These are phyloP conservation scores for Xylaria castorea DNA, from an alignment of 495 filamentous ascomycete species.

Conservation along the genomic window DNA sequence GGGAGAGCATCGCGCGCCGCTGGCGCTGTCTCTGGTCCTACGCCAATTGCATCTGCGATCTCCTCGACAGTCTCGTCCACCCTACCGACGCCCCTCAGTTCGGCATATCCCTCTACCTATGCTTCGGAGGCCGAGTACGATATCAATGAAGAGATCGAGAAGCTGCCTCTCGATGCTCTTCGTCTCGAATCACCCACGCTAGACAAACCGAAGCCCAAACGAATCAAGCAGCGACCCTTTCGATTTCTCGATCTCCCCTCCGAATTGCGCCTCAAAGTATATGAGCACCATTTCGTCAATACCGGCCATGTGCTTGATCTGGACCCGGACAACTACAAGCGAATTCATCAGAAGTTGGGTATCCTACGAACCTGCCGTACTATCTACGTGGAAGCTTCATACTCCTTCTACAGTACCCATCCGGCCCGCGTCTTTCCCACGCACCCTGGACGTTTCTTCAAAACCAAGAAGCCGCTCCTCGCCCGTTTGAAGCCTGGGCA, in stretches of 20 bases:
- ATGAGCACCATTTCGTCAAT: constrained; percentile 64
- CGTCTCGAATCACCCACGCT: constrained; percentile 37
- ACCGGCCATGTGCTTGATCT: constrained; percentile 69
- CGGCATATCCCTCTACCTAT: constrained; percentile 51
- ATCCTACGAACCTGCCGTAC: constrained; percentile 69
- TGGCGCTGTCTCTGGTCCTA: constrained; percentile 33
- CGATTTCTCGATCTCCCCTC: constrained; percentile 78
- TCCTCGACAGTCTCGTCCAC: constrained; percentile 36
- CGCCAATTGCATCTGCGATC: constrained; percentile 33
- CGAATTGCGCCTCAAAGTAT: constrained; percentile 77
- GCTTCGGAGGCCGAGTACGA: constrained; percentile 54
- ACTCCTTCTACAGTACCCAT: constrained; percentile 76
- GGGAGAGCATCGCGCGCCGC: constrained; percentile 43
- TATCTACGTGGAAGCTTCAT: constrained; percentile 73
- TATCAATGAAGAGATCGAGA: constrained; percentile 35
- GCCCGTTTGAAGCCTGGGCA: constrained; percentile 71
- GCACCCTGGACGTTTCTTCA: constrained; percentile 69
- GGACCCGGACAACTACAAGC: constrained; percentile 68
- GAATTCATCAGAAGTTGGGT: constrained; percentile 59
- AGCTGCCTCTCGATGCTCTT: constrained; percentile 42
- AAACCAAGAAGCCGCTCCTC: constrained; percentile 67
- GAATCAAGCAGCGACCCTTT: constrained; percentile 57
- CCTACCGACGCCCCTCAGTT: constrained; percentile 45
- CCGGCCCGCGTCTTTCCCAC: constrained; percentile 80
- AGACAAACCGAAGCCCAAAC: constrained; percentile 30